Conservation (phyloP, 768 basidiomycete genomes). For the Termitomyces sp. region DNA sequence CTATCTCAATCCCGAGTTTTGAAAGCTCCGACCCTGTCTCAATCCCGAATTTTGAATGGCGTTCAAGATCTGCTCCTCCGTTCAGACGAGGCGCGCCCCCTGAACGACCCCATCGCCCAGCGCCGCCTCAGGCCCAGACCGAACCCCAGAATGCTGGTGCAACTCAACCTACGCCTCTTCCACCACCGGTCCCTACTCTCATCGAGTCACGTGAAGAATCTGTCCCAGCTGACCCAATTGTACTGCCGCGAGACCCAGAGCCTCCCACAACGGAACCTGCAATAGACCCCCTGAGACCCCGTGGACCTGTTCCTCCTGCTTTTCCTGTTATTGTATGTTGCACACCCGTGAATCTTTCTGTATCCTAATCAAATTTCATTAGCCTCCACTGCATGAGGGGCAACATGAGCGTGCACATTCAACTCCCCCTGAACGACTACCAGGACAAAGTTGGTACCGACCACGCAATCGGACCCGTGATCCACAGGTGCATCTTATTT, state of each 20-base stretch:
- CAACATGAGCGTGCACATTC: constrained; percentile 23
- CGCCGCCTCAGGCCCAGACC: neutral
- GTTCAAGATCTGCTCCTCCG: constrained; percentile 23
- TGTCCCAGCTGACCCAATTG: neutral
- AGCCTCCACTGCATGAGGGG: constrained; percentile 6
- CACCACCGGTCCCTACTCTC: too few relatives aligned
- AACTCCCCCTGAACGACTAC: constrained; percentile 18
- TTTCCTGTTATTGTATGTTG: constrained; percentile 18
- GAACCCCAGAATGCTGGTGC: neutral
- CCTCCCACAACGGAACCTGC: too few relatives aligned
- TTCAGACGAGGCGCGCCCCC: neutral
- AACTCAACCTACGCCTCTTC: neutral
- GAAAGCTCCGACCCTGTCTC: constrained; percentile 32
- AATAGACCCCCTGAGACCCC: too few relatives aligned
- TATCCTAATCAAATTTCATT: constrained; percentile 2
- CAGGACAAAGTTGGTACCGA: constrained; percentile 26
- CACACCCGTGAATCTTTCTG: neutral
- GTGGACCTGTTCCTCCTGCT: neutral
- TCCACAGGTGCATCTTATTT: neutral
- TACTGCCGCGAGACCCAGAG: too few relatives aligned
- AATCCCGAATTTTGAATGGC: constrained; percentile 18
- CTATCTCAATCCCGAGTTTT: constrained; percentile 24
- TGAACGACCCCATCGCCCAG: neutral
- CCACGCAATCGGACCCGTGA: neutral
- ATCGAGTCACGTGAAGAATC: neutral